phyloP scores from a whole-genome alignment of 1,139 yeast species.

The Pichia sp. region DNA sequence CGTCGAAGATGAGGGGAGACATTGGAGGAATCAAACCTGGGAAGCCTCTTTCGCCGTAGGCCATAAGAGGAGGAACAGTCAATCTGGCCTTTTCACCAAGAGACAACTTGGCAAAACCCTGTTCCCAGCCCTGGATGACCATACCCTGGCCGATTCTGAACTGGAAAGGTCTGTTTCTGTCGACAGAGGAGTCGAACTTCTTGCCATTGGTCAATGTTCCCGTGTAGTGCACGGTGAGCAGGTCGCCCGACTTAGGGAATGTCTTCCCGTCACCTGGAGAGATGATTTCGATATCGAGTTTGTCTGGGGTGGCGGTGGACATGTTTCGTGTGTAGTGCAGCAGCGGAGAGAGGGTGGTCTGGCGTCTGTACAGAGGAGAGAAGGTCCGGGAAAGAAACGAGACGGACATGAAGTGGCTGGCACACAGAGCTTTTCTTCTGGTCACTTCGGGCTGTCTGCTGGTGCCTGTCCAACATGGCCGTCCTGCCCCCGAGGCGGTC shows the following conservation, averaged over 20 bases:
- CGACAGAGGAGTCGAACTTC: conserved; percentile 91
- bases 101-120: conserved; percentile 84
- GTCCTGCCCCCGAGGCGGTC: not conserved
- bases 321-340: not conserved
- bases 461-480: not conserved
- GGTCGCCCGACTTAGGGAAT: conserved; percentile 82
- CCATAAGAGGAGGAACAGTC: conserved; percentile 90
- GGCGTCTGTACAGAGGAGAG: not conserved
- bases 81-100: conserved; percentile 89
- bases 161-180: conserved; percentile 92
- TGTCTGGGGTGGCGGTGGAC: conserved; percentile 17
- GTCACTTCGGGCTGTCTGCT: too few relatives aligned
- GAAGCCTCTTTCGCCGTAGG: conserved; percentile 91
- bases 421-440: too few relatives aligned
- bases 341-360: not conserved
- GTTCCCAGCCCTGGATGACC: conserved; percentile 96
- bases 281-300: conserved; percentile 29
- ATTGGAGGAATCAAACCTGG: conserved; percentile 96
- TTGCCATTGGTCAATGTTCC: conserved; percentile 93
- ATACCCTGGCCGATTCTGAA: conserved; percentile 93
- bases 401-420: not conserved
- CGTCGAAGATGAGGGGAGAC: conserved; percentile 89
- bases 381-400: not conserved
- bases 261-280: conserved; percentile 67
- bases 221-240: conserved; percentile 88